Evolutionary conservation across 495 filamentous ascomycete genomes (phyloP).

Genomic region (Penicillium subrubescens): DNA sequence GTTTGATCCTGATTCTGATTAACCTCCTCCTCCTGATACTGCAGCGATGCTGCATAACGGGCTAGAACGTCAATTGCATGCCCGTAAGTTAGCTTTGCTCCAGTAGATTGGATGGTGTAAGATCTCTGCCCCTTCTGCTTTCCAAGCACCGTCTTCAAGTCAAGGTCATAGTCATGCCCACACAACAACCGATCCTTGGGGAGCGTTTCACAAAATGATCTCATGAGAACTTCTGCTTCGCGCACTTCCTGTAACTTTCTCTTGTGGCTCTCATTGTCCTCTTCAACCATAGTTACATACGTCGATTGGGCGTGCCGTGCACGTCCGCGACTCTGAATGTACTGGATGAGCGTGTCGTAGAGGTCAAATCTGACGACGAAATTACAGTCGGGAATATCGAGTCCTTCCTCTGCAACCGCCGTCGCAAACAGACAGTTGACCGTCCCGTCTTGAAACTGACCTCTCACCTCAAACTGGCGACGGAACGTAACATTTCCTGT

Average conservation of each 20-base stretch:
- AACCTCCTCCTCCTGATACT: neutral
- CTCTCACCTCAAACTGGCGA: conserved; percentile 74
- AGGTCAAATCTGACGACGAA: conserved; percentile 87
- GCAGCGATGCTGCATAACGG: conserved; percentile 59
- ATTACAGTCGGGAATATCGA: conserved; percentile 96
- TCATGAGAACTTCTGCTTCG: conserved; percentile 60
- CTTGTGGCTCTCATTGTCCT: conserved; percentile 60
- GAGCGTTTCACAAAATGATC: conserved; percentile 71
- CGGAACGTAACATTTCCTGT: conserved; percentile 65
- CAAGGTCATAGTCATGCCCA: conserved; percentile 55
- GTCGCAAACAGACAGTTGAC: conserved; percentile 92
- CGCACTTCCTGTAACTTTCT: conserved; percentile 59
- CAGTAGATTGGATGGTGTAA: conserved; percentile 67
- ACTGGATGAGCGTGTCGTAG: conserved; percentile 90
- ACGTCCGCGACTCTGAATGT: conserved; percentile 92
- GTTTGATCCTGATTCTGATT: conserved; percentile 51
- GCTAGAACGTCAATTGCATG: conserved; percentile 68
- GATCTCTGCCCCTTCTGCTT: conserved; percentile 56
- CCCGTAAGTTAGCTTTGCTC: conserved; percentile 79
- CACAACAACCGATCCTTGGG: conserved; percentile 74
- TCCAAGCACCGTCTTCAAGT: conserved; percentile 52
- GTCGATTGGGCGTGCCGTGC: conserved; percentile 74
- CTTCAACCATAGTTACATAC: conserved; percentile 84
- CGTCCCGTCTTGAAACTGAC: conserved; percentile 75
- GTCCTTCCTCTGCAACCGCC: conserved; percentile 90